A percentile compares a stretch with the other conserved stretches of the same genome.
phyloP scores from a whole-genome alignment of 202 grass and related monocot genomes.

The Panicum hallii region DNA sequence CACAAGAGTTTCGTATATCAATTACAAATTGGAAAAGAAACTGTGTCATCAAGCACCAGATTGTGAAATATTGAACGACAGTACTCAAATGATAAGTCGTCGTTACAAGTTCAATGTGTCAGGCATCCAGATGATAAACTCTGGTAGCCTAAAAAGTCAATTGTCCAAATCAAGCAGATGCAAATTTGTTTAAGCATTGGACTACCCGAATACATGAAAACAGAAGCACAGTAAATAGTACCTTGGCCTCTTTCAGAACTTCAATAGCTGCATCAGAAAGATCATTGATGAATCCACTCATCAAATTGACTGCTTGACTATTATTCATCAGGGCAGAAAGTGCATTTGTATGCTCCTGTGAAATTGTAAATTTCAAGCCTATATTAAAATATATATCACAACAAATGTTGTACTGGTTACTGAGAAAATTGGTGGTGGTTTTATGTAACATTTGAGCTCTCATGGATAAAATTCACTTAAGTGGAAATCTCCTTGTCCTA shows the following conservation, averaged over 20 bases:
- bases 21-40: neutral
- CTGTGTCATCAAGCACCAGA: neutral
- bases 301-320: constrained; percentile 47
- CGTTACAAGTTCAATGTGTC: neutral
- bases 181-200: constrained; percentile 21
- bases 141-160: neutral
- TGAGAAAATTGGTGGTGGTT: neutral
- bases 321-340: constrained; percentile 53
- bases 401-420: neutral
- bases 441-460: constrained; percentile 15
- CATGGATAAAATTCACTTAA: neutral
- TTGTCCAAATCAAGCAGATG: neutral
- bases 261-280: constrained; percentile 60
- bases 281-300: constrained; percentile 61
- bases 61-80: neutral
- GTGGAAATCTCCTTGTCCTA: neutral
- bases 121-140: neutral
- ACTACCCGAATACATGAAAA: constrained; percentile 14
- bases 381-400: neutral
- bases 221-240: constrained; percentile 27
- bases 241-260: constrained; percentile 72
- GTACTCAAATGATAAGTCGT: neutral
- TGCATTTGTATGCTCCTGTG: constrained; percentile 68
- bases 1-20: neutral
- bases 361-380: constrained; percentile 25